Base-by-base conservation (phyloP, 2,329 filamentous ascomycete species). In the Botrytis byssoidea region DNA sequence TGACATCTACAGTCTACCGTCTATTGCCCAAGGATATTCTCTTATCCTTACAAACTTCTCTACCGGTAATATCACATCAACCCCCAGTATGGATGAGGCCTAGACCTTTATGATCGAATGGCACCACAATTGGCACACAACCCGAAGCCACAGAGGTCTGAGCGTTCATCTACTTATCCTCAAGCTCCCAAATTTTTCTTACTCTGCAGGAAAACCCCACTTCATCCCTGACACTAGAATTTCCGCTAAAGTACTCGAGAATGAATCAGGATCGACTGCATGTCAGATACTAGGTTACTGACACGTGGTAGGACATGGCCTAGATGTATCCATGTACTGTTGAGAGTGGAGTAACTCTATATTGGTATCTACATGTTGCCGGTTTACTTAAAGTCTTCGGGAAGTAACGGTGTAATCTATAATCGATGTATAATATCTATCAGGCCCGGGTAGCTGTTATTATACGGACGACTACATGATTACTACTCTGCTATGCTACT, bases 191-290 rank as follows among this genome's bases (percentile, higher is more conserved):
- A 37, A n/a, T 20, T 51, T 48, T 29, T 35, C 10, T 37, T 51
- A 14, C 29, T 25, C 14, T 68, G 35, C 48, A 32, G 35, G 35
- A 32, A 68, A 51, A 5, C n/a, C 25, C n/a, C 35, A 61, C 59
- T 40, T 16, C 37, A 70, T 70, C 40, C 55, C 22, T 70, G 67
- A 59, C 22, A 70, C 29, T 35, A 60, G 16, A 60, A 46, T 16
- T 35, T 59, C 32, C 51, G 42, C 68, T 70, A 61, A 46, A 46
- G 51, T 40, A 44, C 55, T 70, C 37, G 37, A 70, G 44, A 25
- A 72, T 67, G 70, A 72, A 66, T 72, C 70, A 72, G 70, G 70
- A 72, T 72, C 61, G 25, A 48, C 70, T 72, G 70, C 70, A 72
- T 72, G 70, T 72, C 61, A 72, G 70, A 66, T 67, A 42, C 66